Percentiles rank a stretch among this genome's conserved stretches.
Evolutionary conservation across 441 rosid species (phyloP).

Genomic region (Viola pubescens): DNA sequence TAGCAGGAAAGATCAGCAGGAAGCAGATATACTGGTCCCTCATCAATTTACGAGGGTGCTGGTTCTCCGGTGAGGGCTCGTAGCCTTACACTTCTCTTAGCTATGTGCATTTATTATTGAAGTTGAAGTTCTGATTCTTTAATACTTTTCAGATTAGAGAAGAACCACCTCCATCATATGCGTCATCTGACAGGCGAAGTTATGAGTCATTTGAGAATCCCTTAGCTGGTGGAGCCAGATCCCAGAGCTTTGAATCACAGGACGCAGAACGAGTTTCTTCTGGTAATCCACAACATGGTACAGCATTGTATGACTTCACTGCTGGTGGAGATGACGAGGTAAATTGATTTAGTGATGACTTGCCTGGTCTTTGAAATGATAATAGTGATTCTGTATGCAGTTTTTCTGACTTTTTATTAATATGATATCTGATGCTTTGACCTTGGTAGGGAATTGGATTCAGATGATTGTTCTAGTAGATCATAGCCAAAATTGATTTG

Average conservation of each 20-base stretch:
- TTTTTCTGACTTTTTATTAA: background rate
- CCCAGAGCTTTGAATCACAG: constrained; percentile 57
- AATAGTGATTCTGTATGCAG: background rate
- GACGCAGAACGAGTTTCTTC: constrained; percentile 59
- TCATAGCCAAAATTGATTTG: background rate
- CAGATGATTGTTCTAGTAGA: background rate
- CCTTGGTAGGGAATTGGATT: constrained; percentile 1
- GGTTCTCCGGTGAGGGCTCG: constrained; percentile 59
- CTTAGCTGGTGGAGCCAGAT: constrained; percentile 40
- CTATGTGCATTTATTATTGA: background rate
- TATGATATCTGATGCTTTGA: background rate
- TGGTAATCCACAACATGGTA: constrained; percentile 57
- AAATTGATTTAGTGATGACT: constrained; percentile 9
- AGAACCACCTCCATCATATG: constrained; percentile 78
- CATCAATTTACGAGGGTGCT: constrained; percentile 53
- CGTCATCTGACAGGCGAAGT: constrained; percentile 51
- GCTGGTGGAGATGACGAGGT: constrained; percentile 99
- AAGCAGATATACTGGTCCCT: constrained; percentile 40
- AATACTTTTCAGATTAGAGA: constrained; percentile 58
- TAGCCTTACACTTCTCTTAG: constrained; percentile 1
- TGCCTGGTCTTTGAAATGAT: constrained; percentile 4
- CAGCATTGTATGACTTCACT: constrained; percentile 90
- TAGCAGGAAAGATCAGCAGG: constrained; percentile 58
- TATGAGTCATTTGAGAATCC: constrained; percentile 79
- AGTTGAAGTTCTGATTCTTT: constrained; percentile 16